Evolutionary conservation across 805 yeast species (phyloP), one percentile per base, ranked within the genome.

Genomic region (Kodamaea laetipori): DNA sequence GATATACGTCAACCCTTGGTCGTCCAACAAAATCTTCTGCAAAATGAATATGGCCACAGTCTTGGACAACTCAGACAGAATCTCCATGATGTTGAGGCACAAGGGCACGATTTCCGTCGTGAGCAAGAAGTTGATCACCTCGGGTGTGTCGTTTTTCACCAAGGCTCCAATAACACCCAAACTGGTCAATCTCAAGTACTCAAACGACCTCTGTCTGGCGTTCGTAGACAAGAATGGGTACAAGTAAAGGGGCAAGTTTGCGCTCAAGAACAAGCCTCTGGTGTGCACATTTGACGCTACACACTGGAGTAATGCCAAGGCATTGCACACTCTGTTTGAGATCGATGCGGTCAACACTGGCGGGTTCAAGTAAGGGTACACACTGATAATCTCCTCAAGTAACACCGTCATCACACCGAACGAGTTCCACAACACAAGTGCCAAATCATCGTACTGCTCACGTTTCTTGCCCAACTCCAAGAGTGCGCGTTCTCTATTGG

Each of bases 71-170:
- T 94, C 99, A 0, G 96, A 85, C 6, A 96, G 89, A 1, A 90
- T 81, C 61, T 92, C 98, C 96, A 92, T 92, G 49, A 94, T 92
- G 55, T 94, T 83, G 46, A 92, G 71, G 61, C 99, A 94, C 44
- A 94, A 69, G 4, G 99, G 99, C 25, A 94, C 95, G 54, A 94
- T 92, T 63, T 92, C 99, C 0, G 99, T 94, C n/a, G 96, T 83
- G 35, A 92, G 73, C 56, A 92, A 69, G 58, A 94, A 92, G 49
- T 86, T 86, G 49, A 94, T 90, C 34, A 92, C 98, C 54, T 92
- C 96, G 11, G 96, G 89, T 3, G 96, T 86, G 58, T 92, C 99
- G 63, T 90, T 92, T 56, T 94, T 92, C 18, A 94, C 98, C 44
- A 92, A 71, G 0, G 99, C 98, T 15, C 99, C 99, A 60, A 92